Conservation (phyloP, 1,284 basidiomycete species). For the Irpex lacteus region DNA sequence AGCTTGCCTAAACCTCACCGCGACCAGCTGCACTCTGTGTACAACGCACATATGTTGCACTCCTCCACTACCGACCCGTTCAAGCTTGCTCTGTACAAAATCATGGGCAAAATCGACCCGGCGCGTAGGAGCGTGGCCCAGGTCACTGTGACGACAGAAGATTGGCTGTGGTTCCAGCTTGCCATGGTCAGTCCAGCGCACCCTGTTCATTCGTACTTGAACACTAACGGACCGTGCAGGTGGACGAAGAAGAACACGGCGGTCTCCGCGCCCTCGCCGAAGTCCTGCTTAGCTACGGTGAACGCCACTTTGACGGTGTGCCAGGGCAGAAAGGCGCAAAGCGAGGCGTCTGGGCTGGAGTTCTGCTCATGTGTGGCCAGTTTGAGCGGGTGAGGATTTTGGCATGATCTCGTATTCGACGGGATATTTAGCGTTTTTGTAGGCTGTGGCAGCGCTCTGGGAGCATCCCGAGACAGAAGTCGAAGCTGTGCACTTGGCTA, state of each 20-base stretch:
- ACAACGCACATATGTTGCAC: constrained; percentile 91
- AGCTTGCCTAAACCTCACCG: constrained; percentile 79
- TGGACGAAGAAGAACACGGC: constrained; percentile 76
- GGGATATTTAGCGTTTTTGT: constrained; percentile 5
- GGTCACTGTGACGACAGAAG: constrained; percentile 91
- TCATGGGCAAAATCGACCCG: constrained; percentile 92
- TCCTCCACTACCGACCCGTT: constrained; percentile 87
- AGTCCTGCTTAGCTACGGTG: constrained; percentile 85
- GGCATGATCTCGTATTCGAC: constrained; percentile 7
- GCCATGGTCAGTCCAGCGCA: constrained; percentile 55
- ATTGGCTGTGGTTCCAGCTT: constrained; percentile 99
- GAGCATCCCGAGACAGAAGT: constrained; percentile 86
- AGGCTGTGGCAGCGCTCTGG: constrained; percentile 91
- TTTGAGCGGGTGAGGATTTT: constrained; percentile 77
- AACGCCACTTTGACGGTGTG: constrained; percentile 84
- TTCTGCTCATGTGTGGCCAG: constrained; percentile 89
- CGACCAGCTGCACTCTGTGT: constrained; percentile 84
- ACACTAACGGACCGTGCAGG: constrained; percentile 24
- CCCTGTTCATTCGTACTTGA: background rate
- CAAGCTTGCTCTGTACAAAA: constrained; percentile 93
- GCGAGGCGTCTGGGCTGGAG: constrained; percentile 83
- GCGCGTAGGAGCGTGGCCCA: constrained; percentile 76
- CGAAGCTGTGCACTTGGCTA: constrained; percentile 93
- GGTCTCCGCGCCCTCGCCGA: constrained; percentile 81
- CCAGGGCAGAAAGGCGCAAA: constrained; percentile 55